Evolutionary conservation across 352 stramenopile genomes (phyloP).

Genomic region (Plasmopara muralis): DNA sequence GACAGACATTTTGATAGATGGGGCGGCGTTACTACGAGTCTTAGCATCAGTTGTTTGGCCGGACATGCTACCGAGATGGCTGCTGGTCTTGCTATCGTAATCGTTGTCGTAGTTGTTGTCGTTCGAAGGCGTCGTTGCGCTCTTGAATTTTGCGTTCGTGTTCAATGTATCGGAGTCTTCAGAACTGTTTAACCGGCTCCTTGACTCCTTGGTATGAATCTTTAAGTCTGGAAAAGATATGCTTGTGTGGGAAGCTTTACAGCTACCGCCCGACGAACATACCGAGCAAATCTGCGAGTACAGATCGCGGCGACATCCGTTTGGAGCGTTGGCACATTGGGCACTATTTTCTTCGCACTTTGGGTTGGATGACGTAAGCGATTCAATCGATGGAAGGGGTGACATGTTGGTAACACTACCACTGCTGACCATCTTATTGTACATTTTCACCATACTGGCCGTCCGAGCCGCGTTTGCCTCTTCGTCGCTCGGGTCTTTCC

Average conservation of each 20-base stretch:
- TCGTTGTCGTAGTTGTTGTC: not conserved
- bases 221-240: not conserved
- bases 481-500: slow-evolving; percentile 36
- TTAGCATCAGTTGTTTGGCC: not conserved
- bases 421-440: slow-evolving; percentile 38
- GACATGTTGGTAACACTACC: slow-evolving; percentile 34
- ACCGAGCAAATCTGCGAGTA: slow-evolving; percentile 61
- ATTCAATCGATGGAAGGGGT: slow-evolving; percentile 33
- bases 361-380: slow-evolving; percentile 42
- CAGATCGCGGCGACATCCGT: slow-evolving; percentile 51
- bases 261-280: slow-evolving; percentile 21
- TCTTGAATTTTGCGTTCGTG: not conserved
- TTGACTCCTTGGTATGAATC: not conserved
- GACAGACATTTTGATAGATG: not conserved
- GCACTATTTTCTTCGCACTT: slow-evolving; percentile 61
- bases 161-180: not conserved
- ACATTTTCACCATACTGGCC: slow-evolving; percentile 37
- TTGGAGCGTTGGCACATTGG: slow-evolving; percentile 29
- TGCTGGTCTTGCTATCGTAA: not conserved
- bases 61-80: not conserved
- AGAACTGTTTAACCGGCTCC: not conserved
- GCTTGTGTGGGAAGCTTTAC: not conserved
- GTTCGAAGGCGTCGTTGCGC: not conserved
- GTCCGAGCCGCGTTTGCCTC: slow-evolving; percentile 40
- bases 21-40: not conserved